phyloP scores from a whole-genome alignment of 2,329 filamentous ascomycete genomes.

The Graphilbum fragrans region DNA sequence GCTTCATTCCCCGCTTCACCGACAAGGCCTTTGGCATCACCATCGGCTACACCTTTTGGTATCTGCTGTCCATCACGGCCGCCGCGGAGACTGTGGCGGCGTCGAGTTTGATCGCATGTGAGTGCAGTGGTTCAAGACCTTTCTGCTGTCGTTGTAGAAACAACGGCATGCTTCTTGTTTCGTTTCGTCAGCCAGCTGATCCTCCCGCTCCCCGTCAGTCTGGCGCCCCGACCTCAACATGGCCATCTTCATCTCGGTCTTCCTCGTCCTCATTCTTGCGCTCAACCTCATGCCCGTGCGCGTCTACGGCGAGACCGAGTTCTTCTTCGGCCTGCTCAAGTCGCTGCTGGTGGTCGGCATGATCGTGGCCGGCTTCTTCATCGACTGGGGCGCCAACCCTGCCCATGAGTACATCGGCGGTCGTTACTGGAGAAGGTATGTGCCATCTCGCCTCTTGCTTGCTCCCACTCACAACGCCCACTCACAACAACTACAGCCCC shows the following conservation, averaged over 20 bases:
- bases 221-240: conserved; percentile 2
- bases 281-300: background rate
- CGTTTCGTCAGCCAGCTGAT: too few relatives aligned
- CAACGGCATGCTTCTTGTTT: background rate
- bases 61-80: conserved; percentile 1
- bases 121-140: background rate
- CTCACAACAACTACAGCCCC: conserved; percentile 6
- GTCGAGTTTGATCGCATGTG: background rate
- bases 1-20: conserved; percentile 1
- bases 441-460: too few relatives aligned
- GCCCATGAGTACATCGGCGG: conserved; percentile 22
- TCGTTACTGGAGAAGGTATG: conserved; percentile 8
- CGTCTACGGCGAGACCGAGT: conserved; percentile 17
- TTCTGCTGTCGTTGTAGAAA: background rate
- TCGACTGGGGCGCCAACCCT: conserved; percentile 30
- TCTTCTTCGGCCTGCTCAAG: conserved; percentile 30
- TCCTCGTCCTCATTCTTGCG: background rate
- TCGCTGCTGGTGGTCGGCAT: conserved; percentile 20
- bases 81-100: conserved; percentile 2
- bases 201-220: background rate
- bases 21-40: conserved; percentile 1
- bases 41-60: conserved; percentile 1
- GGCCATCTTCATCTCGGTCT: conserved; percentile 1
- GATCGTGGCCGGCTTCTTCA: conserved; percentile 26
- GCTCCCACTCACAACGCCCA: too few relatives aligned